Conservation (phyloP, 164 flowering plant genomes). For the Cinnamomum chago region DNA sequence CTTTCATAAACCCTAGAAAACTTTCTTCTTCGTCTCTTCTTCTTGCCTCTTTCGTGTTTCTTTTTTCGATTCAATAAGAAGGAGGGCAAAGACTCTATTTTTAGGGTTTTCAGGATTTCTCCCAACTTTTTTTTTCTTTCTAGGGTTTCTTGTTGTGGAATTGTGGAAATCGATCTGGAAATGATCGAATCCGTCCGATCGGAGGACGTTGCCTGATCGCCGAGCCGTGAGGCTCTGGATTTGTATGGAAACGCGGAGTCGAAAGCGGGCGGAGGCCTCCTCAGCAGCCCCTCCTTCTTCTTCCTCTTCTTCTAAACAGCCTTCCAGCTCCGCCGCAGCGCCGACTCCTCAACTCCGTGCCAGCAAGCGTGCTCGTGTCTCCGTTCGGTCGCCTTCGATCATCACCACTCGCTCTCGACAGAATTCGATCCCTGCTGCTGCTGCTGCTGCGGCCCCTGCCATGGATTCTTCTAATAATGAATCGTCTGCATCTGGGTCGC, state of each 20-base stretch:
- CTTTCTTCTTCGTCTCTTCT: too few species aligned
- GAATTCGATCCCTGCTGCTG: background rate
- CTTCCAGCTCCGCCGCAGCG: conserved; percentile 9
- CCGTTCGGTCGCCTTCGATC: conserved; percentile 27
- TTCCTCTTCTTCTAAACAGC: background rate
- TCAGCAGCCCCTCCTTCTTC: conserved; percentile 80
- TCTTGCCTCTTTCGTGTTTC: too few species aligned
- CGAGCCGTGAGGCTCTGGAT: conserved; percentile 11
- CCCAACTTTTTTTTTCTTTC: too few species aligned
- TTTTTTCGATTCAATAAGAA: too few species aligned
- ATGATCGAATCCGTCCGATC: background rate
- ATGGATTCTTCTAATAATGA: conserved; percentile 47
- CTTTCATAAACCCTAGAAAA: too few species aligned
- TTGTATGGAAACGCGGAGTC: conserved; percentile 99
- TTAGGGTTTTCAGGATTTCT: background rate
- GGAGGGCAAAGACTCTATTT: too few species aligned
- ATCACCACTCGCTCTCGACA: conserved; percentile 61
- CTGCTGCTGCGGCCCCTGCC: conserved; percentile 13
- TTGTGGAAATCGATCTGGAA: background rate
- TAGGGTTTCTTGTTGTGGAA: background rate
- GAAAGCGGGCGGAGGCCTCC: conserved; percentile 99
- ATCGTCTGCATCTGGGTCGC: conserved; percentile 39
- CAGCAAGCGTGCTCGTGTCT: conserved; percentile 59
- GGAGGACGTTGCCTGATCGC: conserved; percentile 3
- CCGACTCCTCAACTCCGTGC: conserved; percentile 53